Evolutionary conservation across 202 grass and related monocot species (phyloP), one percentile per base, ranked within the genome.

Genomic region (Digitaria exilis): DNA sequence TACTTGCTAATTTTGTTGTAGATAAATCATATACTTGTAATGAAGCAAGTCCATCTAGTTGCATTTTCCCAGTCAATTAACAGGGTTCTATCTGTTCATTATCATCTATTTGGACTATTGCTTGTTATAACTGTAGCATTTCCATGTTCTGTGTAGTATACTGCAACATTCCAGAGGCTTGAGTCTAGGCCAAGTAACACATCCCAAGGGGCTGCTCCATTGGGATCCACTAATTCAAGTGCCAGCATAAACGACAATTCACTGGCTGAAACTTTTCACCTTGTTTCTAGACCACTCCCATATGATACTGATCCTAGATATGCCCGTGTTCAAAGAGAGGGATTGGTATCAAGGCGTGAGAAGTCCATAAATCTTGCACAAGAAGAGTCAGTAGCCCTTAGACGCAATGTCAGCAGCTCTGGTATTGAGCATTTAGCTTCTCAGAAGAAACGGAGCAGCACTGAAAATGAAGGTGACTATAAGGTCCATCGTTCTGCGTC

Each of bases 261-360:
- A 0, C 54, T 87, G 5, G 76, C 87, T 80, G 93, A 99, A 75
- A 94, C 87, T 16, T 94, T 65, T 81, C 91, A 94, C 51, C 78
- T 92, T 80, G 91, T 94, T 77, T 91, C 93, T 44, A 82, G 93
- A 77, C 89, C 91, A 76, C 91, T 50, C 49, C 89, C 89, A 41
- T 96, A 92, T 69, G 90, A 95, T 60, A 79, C 87, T 22, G 93
- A 95, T 78, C 82, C 93, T 76, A 90, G 90, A 86, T 95, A 88
- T 86, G 68, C 87, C 65, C 89, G 76, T 37, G 86, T 85, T 71
- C 93, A 90, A 86, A 87, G 90, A 84, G 93, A 93, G 57, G 91
- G 94, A 57, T 87, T 99, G 84, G 89, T 99, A 63, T 99, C 91
- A 60, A 92, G 93, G 87, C 91, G 91, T 76, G 96, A 96, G 2